phyloP scores from a whole-genome alignment of 1,284 basidiomycete genomes.

The Ustilago xerochloae region DNA sequence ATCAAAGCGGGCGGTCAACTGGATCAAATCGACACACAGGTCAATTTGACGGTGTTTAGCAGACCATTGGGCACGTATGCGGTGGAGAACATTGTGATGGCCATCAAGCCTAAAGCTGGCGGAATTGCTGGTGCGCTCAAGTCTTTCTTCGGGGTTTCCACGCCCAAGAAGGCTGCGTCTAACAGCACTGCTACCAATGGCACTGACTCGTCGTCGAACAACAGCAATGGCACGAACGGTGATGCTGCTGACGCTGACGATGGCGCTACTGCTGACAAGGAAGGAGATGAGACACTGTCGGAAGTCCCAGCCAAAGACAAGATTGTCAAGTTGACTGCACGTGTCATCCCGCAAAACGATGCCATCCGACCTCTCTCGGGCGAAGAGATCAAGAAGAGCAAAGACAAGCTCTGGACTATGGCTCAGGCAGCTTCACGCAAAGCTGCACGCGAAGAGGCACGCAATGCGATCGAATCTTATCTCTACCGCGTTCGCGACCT shows the following conservation, averaged over 20 bases:
- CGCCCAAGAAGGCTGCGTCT: conserved; percentile 36
- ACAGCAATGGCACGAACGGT: conserved; percentile 8
- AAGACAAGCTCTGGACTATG: conserved; percentile 70
- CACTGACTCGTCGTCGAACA: too few relatives aligned
- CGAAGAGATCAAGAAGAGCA: conserved; percentile 54
- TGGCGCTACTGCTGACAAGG: conserved; percentile 10
- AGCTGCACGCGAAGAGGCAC: conserved; percentile 84
- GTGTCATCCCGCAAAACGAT: conserved; percentile 39
- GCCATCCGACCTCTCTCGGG: conserved; percentile 50
- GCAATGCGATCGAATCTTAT: conserved; percentile 90
- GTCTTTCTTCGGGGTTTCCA: conserved; percentile 58
- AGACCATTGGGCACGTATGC: conserved; percentile 58
- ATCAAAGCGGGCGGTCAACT: conserved; percentile 56
- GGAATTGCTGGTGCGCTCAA: conserved; percentile 61
- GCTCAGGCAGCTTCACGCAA: conserved; percentile 82
- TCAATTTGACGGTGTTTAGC: conserved; percentile 60
- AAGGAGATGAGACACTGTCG: conserved; percentile 23
- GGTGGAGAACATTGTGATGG: conserved; percentile 54
- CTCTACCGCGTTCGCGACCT: conserved; percentile 89
- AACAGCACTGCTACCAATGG: conserved; percentile 26
- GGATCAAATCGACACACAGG: conserved; percentile 53
- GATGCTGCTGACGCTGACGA: conserved; percentile 6
- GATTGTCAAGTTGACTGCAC: conserved; percentile 45
- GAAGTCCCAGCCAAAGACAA: conserved; percentile 48
- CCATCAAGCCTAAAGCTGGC: conserved; percentile 60